Percentiles rank a stretch among this genome's conserved stretches.
phyloP scores from a whole-genome alignment of 139 green algal genomes.

The Chlamydomonas incerta region DNA sequence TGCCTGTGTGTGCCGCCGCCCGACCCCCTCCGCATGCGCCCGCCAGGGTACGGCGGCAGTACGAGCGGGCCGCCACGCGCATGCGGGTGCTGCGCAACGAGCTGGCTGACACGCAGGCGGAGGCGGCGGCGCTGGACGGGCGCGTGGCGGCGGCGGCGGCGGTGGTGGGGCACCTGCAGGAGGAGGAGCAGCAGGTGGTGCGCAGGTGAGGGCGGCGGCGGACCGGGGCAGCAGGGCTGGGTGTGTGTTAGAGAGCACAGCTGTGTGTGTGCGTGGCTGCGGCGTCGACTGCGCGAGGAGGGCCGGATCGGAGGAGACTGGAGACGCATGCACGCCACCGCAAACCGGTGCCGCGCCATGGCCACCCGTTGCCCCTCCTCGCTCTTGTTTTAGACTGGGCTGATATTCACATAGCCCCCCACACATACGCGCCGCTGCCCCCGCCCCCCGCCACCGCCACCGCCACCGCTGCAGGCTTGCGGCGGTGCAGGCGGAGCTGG shows the following conservation, averaged over 20 bases:
- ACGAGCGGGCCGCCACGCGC: slow-evolving; percentile 39
- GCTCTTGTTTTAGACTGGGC: no score
- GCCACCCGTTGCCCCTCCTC: no score
- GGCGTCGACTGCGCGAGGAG: no score
- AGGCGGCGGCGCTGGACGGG: slow-evolving; percentile 31
- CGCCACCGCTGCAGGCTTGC: slow-evolving; percentile 37
- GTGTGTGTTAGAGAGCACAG: no score
- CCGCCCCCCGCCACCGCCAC: no score
- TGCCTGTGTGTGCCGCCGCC: no score
- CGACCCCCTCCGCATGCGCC: background rate
- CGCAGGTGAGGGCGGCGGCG: slow-evolving; percentile 6
- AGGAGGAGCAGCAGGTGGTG: slow-evolving; percentile 21
- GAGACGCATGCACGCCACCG: background rate
- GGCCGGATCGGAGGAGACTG: no score
- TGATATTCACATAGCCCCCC: no score
- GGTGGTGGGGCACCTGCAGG: slow-evolving; percentile 42
- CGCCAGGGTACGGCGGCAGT: slow-evolving; percentile 46
- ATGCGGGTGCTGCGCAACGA: slow-evolving; percentile 56
- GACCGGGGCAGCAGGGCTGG: no score
- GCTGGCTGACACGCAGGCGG: slow-evolving; percentile 36
- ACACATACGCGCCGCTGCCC: no score
- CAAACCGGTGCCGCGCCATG: no score
- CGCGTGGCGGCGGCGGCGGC: slow-evolving; percentile 18
- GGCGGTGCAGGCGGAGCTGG: slow-evolving; percentile 43
- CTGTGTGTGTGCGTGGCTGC: no score